Conservation (phyloP, 106 monocot genomes). For the Dendrobium huoshanense region DNA sequence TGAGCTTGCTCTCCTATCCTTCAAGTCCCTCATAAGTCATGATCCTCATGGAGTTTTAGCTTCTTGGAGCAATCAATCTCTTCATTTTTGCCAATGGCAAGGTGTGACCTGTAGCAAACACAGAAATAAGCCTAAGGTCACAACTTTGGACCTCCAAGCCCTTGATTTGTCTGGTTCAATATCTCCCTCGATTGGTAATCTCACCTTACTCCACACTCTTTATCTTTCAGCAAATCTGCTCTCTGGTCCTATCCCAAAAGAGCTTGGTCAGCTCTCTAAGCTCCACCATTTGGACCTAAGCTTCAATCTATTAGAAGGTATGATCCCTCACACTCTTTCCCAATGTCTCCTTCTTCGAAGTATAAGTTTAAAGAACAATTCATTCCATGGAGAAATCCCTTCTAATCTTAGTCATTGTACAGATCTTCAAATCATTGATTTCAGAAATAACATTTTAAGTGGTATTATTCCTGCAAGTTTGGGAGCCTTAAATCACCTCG, state of each 20-base stretch:
- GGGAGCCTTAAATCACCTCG: slow-evolving; percentile 10
- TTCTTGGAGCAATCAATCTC: slow-evolving; percentile 30
- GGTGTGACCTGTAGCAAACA: slow-evolving; percentile 26
- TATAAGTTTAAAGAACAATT: slow-evolving; percentile 13
- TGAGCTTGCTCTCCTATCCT: slow-evolving; percentile 17
- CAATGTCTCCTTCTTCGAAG: not conserved
- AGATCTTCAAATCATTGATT: slow-evolving; percentile 3
- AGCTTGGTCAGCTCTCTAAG: slow-evolving; percentile 14
- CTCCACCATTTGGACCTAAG: slow-evolving; percentile 12
- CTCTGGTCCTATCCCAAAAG: slow-evolving; percentile 9
- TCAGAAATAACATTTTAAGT: slow-evolving; percentile 12
- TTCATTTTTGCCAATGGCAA: slow-evolving; percentile 23
- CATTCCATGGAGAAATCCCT: slow-evolving; percentile 16
- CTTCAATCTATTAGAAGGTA: slow-evolving; percentile 20
- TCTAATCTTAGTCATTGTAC: slow-evolving; percentile 13
- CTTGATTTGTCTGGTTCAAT: slow-evolving; percentile 16
- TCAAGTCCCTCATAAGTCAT: slow-evolving; percentile 21
- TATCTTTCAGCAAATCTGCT: slow-evolving; percentile 17
- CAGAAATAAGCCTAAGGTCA: slow-evolving; percentile 5
- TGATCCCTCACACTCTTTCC: slow-evolving; percentile 14
- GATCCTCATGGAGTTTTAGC: slow-evolving; percentile 9
- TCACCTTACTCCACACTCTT: slow-evolving; percentile 27
- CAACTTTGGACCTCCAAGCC: slow-evolving; percentile 11
- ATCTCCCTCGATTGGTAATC: slow-evolving; percentile 25
- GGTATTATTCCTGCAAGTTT: slow-evolving; percentile 22